These are phyloP conservation scores for Eremomyces bilateralis DNA, from an alignment of 495 filamentous ascomycete species.

Conservation along the genomic window DNA sequence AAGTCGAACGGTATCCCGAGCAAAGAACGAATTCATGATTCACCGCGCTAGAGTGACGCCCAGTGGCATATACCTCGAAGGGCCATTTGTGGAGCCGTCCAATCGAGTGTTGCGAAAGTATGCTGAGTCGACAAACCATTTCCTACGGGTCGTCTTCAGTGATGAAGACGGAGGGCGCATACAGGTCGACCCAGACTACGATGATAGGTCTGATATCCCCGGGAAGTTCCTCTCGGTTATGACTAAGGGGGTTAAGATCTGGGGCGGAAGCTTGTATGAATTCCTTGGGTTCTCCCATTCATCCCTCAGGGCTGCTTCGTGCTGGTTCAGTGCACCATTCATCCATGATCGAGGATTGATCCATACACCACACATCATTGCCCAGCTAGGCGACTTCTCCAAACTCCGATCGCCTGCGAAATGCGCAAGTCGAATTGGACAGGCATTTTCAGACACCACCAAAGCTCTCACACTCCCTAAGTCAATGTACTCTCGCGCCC, in stretches of 20 bases:
- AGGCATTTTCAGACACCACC: constrained; percentile 59
- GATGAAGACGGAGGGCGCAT: constrained; percentile 53
- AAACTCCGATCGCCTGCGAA: constrained; percentile 43
- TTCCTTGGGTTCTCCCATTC: constrained; percentile 74
- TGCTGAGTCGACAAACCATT: constrained; percentile 35
- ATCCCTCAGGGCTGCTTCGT: constrained; percentile 42
- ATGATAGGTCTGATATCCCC: too few species aligned
- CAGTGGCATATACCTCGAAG: constrained; percentile 40
- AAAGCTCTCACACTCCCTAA: constrained; percentile 26
- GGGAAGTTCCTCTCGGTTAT: constrained; percentile 41
- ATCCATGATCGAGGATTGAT: too few species aligned
- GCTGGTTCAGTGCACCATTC: constrained; percentile 60
- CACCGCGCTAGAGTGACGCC: constrained; percentile 47
- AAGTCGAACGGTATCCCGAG: too few species aligned
- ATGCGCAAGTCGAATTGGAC: constrained; percentile 64
- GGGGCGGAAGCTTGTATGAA: constrained; percentile 26
- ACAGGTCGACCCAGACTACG: constrained; percentile 28
- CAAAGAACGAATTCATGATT: too few species aligned
- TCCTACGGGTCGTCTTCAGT: constrained; percentile 46
- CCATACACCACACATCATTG: constrained; percentile 49
- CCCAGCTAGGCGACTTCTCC: constrained; percentile 40
- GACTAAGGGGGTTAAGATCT: too few species aligned
- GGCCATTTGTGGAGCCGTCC: constrained; percentile 44
- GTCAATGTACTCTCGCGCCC: constrained; percentile 10
- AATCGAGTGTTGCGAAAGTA: constrained; percentile 61